phyloP scores from a whole-genome alignment of 257 asterid genomes.

The Ehretia macrophylla region DNA sequence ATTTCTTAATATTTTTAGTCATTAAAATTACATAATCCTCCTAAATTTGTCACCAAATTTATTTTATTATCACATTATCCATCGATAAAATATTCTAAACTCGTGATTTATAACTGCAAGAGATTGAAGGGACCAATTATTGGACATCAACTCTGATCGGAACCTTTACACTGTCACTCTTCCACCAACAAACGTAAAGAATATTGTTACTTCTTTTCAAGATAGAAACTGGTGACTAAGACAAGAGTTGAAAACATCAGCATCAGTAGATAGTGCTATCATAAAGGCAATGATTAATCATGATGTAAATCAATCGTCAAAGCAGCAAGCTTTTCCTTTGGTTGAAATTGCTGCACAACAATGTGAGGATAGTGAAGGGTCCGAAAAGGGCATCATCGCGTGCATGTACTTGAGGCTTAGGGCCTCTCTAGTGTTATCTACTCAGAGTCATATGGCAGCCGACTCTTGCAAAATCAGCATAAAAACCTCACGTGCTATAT shows the following conservation, averaged over 20 bases:
- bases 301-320: too few relatives aligned
- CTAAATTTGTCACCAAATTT: too few relatives aligned
- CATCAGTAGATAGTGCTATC: neutral
- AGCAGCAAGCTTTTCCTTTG: too few relatives aligned
- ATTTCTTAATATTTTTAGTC: too few relatives aligned
- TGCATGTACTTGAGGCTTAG: neutral
- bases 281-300: slow-evolving; percentile 29
- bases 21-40: too few relatives aligned
- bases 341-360: slow-evolving; percentile 17
- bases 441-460: neutral
- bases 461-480: neutral
- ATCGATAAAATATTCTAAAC: too few relatives aligned
- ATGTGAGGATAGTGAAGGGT: slow-evolving; percentile 5
- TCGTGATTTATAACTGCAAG: too few relatives aligned
- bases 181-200: slow-evolving; percentile 39
- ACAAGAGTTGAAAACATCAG: neutral
- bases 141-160: neutral
- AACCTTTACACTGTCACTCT: slow-evolving; percentile 28
- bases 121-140: neutral
- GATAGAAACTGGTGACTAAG: neutral
- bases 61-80: too few relatives aligned
- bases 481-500: neutral
- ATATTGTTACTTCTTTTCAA: neutral
- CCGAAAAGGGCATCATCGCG: slow-evolving; percentile 13
- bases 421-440: too few relatives aligned